These are phyloP conservation scores for Debaryomyces fabryi DNA, from an alignment of 1,139 yeast species.

Conservation along the genomic window DNA sequence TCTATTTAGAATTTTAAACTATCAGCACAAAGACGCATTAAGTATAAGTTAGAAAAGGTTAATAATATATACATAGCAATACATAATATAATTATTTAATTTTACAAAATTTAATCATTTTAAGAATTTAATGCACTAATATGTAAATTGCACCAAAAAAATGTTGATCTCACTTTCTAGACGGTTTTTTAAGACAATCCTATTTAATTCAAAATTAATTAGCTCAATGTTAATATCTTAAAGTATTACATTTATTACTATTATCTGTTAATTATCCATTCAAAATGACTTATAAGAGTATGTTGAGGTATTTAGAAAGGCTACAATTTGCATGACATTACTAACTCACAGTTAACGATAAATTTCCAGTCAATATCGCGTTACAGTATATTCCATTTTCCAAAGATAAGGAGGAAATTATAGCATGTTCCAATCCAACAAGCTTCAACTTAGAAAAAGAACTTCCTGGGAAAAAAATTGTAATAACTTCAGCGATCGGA, in stretches of 20 bases:
- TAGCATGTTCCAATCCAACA: neutral
- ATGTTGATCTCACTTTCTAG: neutral
- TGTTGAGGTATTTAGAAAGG: neutral
- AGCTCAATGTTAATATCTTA: neutral
- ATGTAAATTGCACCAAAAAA: neutral
- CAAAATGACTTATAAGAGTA: neutral
- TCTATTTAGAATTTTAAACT: neutral
- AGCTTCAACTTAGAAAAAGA: neutral
- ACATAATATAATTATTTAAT: neutral
- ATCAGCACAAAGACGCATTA: neutral
- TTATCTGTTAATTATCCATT: neutral
- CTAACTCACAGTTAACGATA: conserved; percentile 2
- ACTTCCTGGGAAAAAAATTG: conserved; percentile 18
- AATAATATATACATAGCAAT: neutral
- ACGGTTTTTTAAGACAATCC: no score
- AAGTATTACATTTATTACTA: neutral
- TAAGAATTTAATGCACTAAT: neutral
- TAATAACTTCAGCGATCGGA: conserved; percentile 19
- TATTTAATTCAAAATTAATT: neutral
- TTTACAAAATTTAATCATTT: neutral
- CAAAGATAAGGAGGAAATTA: neutral
- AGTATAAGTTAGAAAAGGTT: neutral
- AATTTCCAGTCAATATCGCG: conserved; percentile 17
- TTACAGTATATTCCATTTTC: conserved; percentile 17
- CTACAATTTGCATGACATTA: neutral